Base-by-base conservation (phyloP, 1,139 yeast species). In the Sugiyamaella neomexicana region DNA sequence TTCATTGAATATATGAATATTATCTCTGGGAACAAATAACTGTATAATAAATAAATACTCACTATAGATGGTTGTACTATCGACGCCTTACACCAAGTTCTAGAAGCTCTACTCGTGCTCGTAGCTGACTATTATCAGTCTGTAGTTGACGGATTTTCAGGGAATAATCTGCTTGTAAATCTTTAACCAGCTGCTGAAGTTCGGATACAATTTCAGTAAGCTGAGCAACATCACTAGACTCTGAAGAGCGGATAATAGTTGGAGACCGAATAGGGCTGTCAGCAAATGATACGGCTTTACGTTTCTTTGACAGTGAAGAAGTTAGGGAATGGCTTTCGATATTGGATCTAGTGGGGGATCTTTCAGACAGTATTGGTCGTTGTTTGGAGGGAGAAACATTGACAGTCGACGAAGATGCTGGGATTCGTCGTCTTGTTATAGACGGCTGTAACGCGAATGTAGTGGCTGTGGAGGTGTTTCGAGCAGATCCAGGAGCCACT, bases 271-370 rank as follows among this genome's bases (percentile, higher is more conserved):
- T 17, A 5, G 41, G 29, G 23, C 12, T n/a, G 25, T 47, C 52
- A 7, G 47, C 50, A 39, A 53, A 53, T n/a, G 52, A 34, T 3
- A 53, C 55, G 9, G 48, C 52, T 37, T 53, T 53, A 8, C 55
- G 46, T 20, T 48, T 48, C 16, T 48, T 47, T 1, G 52, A 15
- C 7, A 17, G 38, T 10, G 50, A 27, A 5, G 42, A 20, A 10
- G 47, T 17, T 15, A 32, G 4, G 2, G 39, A 8, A 10, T 25
- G 39, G 39, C 36, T 39, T 1, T 25, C 38, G 17, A 41, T 20
- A 38, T 47, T 47, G 20, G 29, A 12, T 12, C 51, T 15, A 13
- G 51, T 9, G 10, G 51, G 51, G 13, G 51, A 39, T 16, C 25
- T 13, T 12, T 47, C 51, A 10, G 51, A 38, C 8, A 47, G 16